Evolutionary conservation across 2,329 filamentous ascomycete species (phyloP).

Genomic region (Madurella fahalii): DNA sequence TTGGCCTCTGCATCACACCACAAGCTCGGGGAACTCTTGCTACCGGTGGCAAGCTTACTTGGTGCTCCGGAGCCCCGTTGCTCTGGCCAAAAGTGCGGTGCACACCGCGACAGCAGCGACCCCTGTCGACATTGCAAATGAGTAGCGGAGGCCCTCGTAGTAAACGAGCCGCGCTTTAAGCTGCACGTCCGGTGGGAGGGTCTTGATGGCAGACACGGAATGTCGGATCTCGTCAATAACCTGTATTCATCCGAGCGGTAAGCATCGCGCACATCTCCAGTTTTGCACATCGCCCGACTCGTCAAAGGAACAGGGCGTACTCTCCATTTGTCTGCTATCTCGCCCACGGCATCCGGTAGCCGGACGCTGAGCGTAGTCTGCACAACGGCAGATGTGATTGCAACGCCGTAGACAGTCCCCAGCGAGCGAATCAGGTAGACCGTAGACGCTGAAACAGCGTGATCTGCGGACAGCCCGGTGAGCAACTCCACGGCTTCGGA

Average conservation of each 20-base stretch:
- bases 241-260: constrained; percentile 34
- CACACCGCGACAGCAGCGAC: constrained; percentile 48
- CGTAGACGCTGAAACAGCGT: constrained; percentile 59
- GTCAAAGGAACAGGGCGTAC: constrained; percentile 37
- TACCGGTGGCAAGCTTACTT: constrained; percentile 13
- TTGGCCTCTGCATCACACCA: no score
- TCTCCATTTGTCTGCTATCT: constrained; percentile 54
- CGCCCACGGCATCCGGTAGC: constrained; percentile 50
- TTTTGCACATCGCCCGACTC: background rate
- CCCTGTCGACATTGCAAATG: constrained; percentile 51
- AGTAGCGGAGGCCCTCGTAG: constrained; percentile 54
- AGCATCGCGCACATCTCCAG: constrained; percentile 2
- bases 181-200: constrained; percentile 53
- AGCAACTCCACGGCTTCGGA: background rate
- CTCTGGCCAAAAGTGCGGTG: constrained; percentile 43
- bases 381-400: constrained; percentile 57
- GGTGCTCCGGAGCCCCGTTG: constrained; percentile 31
- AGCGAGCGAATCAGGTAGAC: constrained; percentile 62
- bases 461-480: constrained; percentile 40
- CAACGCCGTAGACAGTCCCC: constrained; percentile 62
- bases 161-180: constrained; percentile 55
- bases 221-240: constrained; percentile 60
- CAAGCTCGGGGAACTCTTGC: no score
- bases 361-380: constrained; percentile 56
- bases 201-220: constrained; percentile 52